Conservation (phyloP, 2,329 filamentous ascomycete genomes). For the Fusarium irregulare region DNA sequence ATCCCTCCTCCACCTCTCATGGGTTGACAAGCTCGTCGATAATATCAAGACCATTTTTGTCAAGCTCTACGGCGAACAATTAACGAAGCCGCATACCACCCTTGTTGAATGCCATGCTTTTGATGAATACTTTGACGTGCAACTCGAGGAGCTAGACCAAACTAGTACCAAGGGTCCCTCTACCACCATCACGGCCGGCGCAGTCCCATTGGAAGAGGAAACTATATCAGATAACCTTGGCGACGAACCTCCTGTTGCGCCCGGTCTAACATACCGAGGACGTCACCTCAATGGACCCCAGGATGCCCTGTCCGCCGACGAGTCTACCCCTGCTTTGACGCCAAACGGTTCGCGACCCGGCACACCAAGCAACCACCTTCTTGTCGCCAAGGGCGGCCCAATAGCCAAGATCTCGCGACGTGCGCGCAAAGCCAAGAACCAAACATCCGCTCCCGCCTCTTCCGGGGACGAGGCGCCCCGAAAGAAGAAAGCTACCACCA, state of each 20-base stretch:
- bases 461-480: slow-evolving; percentile 82
- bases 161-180: slow-evolving; percentile 54
- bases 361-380: slow-evolving; percentile 74
- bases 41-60: slow-evolving; percentile 94
- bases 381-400: slow-evolving; percentile 80
- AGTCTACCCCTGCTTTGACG: slow-evolving; percentile 73
- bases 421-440: slow-evolving; percentile 76
- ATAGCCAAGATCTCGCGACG: slow-evolving; percentile 82
- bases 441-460: slow-evolving; percentile 73
- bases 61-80: slow-evolving; percentile 87
- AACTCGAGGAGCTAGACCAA: slow-evolving; percentile 83
- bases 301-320: slow-evolving; percentile 67
- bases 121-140: slow-evolving; percentile 93
- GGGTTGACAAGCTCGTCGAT: slow-evolving; percentile 96
- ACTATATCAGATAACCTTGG: slow-evolving; percentile 46
- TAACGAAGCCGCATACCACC: slow-evolving; percentile 83
- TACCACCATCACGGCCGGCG: slow-evolving; percentile 42
- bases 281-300: slow-evolving; percentile 52
- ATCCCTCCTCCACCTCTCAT: slow-evolving; percentile 91
- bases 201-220: slow-evolving; percentile 50
- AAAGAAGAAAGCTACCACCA: slow-evolving; percentile 80
- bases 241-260: slow-evolving; percentile 46
- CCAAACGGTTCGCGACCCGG: slow-evolving; percentile 82
- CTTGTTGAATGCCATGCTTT: slow-evolving; percentile 83
- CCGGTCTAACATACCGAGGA: slow-evolving; percentile 56